Conservation (phyloP, 176 grass and related monocot species). For the Poa pratensis region DNA sequence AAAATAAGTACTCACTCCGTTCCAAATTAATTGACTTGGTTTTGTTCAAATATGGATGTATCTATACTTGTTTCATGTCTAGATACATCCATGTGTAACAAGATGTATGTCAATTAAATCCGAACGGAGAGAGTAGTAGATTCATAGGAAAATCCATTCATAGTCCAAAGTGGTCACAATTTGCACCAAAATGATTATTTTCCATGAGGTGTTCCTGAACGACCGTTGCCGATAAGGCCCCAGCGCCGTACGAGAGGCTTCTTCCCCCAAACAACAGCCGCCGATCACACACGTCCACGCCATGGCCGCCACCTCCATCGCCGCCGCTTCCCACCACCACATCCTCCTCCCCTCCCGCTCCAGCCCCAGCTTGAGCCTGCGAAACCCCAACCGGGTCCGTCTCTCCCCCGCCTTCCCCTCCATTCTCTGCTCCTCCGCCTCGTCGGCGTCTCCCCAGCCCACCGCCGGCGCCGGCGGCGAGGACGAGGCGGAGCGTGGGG, state of each 20-base stretch:
- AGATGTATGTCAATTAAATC: no score
- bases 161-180: no score
- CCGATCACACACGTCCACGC: slow-evolving; percentile 34
- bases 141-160: no score
- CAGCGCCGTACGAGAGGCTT: background rate
- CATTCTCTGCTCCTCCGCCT: slow-evolving; percentile 36
- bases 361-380: background rate
- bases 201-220: slow-evolving; percentile 12
- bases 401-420: slow-evolving; percentile 11
- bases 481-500: background rate
- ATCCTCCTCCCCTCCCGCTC: background rate
- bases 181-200: no score
- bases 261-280: background rate
- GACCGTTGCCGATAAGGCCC: slow-evolving; percentile 55
- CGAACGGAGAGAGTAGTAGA: no score
- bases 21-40: no score
- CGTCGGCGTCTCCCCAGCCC: slow-evolving; percentile 16
- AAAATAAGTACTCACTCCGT: background rate
- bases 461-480: slow-evolving; percentile 40
- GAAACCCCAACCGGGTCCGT: background rate
- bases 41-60: no score
- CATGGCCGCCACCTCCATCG: slow-evolving; percentile 56
- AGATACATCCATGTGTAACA: no score
- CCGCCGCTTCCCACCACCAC: slow-evolving; percentile 14
- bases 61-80: no score